Evolutionary conservation across 2,329 filamentous ascomycete genomes (phyloP).

Genomic region (Pleochaeta shiraiana): DNA sequence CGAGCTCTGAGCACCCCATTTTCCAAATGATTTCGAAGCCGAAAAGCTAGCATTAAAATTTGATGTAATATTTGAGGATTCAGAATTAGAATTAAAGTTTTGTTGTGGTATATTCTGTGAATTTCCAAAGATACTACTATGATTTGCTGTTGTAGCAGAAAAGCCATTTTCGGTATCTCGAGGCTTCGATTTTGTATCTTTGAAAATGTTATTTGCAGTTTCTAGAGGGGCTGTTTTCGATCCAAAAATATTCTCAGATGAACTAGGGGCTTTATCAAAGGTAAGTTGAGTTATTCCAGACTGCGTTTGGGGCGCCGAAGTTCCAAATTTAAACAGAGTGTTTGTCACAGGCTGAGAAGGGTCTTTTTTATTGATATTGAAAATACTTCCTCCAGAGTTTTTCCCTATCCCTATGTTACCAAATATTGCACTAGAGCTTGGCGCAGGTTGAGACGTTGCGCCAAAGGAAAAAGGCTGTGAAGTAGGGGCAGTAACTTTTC

Average conservation of each 20-base stretch:
- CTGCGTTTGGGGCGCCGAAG: slow-evolving; percentile 4
- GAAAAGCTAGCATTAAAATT: neutral
- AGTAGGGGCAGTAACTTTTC: neutral
- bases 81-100: neutral
- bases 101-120: slow-evolving; percentile 5
- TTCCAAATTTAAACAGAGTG: slow-evolving; percentile 7
- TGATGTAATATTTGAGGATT: neutral
- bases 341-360: slow-evolving; percentile 5
- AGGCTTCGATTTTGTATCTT: no score
- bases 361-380: slow-evolving; percentile 4
- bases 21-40: neutral
- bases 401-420: slow-evolving; percentile 3
- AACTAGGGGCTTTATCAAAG: slow-evolving; percentile 7
- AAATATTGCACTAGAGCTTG: slow-evolving; percentile 5
- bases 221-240: no score
- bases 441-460: slow-evolving; percentile 6
- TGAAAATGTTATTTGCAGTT: no score
- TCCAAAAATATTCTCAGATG: slow-evolving; percentile 2
- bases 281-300: slow-evolving; percentile 4
- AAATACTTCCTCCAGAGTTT: neutral
- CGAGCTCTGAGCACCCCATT: neutral
- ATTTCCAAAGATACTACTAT: slow-evolving; percentile 8
- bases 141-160: neutral
- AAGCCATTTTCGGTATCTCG: no score
- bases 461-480: slow-evolving; percentile 8